Conservation (phyloP, 1,139 yeast genomes). For the Blastobotrys indianensis region DNA sequence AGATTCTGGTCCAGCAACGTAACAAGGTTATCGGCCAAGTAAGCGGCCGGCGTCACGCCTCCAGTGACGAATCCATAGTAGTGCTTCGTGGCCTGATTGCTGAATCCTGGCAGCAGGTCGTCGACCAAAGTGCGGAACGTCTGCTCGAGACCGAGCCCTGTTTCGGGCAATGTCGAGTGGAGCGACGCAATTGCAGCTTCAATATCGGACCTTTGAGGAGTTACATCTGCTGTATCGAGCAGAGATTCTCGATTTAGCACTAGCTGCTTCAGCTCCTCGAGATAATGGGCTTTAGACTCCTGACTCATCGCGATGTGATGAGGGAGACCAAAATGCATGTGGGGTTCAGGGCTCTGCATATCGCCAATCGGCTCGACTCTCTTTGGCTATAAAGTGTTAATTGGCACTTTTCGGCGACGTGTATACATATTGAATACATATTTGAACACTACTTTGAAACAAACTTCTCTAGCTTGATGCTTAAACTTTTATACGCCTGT, state of each 20-base stretch:
- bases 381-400: too few species aligned
- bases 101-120: conserved; percentile 21
- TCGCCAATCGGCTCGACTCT: too few species aligned
- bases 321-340: too few species aligned
- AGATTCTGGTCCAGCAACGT: conserved; percentile 24
- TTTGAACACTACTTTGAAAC: too few species aligned
- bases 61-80: conserved; percentile 30
- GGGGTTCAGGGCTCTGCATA: too few species aligned
- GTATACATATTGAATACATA: too few species aligned
- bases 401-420: too few species aligned
- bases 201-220: not conserved
- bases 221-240: not conserved
- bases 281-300: not conserved
- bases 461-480: too few species aligned
- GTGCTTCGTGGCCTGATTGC: conserved; percentile 20
- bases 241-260: not conserved
- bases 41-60: conserved; percentile 29
- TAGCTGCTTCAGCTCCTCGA: not conserved
- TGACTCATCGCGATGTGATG: not conserved
- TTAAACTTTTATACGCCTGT: too few species aligned
- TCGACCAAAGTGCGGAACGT: conserved; percentile 15
- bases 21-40: conserved; percentile 24
- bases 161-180: conserved; percentile 1
- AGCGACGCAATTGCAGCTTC: not conserved
- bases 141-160: conserved; percentile 20